Evolutionary conservation across 2,329 filamentous ascomycete species (phyloP).

Genomic region (Pyrenophora tritici-repentis): DNA sequence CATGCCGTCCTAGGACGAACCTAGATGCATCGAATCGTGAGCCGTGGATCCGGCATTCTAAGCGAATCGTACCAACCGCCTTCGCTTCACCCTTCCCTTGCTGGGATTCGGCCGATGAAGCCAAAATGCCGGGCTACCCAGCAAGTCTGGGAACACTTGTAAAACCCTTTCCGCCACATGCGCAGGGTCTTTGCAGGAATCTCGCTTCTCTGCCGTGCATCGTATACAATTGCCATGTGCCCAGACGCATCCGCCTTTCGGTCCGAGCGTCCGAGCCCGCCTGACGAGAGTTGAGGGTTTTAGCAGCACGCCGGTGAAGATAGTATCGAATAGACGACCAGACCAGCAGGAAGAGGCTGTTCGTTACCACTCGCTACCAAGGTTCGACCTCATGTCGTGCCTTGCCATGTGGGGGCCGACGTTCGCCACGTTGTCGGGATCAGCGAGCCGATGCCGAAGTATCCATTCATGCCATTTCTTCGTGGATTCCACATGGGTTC

Average conservation of each 20-base stretch:
- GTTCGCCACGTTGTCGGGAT: too few species aligned
- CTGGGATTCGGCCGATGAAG: background rate
- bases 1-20: background rate
- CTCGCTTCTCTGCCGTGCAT: constrained; percentile 6
- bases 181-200: too few species aligned
- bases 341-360: too few species aligned
- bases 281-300: too few species aligned
- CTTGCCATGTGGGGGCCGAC: too few species aligned
- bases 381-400: too few species aligned
- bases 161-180: constrained; percentile 1
- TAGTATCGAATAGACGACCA: too few species aligned
- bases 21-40: constrained; percentile 2
- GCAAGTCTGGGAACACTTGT: background rate
- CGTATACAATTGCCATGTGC: constrained; percentile 1
- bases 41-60: background rate
- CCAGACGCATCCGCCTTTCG: background rate
- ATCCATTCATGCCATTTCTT: too few species aligned
- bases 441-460: too few species aligned
- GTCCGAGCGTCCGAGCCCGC: background rate
- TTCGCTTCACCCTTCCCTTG: background rate
- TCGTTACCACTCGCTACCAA: too few species aligned
- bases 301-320: too few species aligned
- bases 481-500: too few species aligned
- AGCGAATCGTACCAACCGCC: constrained; percentile 7
- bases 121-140: background rate